Base-by-base conservation (phyloP, 208 protist species). In the Herpetomonas muscarum region DNA sequence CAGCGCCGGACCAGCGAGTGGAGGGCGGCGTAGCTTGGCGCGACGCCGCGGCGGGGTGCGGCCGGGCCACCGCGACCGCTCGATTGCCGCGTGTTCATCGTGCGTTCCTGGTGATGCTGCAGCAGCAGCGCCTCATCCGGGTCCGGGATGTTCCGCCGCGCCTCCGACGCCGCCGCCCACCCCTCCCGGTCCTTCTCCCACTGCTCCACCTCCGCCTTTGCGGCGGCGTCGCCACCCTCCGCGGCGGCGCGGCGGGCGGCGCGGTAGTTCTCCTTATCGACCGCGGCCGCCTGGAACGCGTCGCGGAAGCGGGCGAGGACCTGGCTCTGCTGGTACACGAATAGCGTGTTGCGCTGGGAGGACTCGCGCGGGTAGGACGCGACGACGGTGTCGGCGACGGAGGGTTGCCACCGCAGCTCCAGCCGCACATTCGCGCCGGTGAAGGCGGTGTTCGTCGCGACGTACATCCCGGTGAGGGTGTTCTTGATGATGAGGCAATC, bases 391-490 rank as follows among this genome's bases (percentile, higher is more conserved):
- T 91, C 76, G 4, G 66, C 61, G 3, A 64, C 28, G 47, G 70
- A 73, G 28, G 73, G 72, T 56, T 87, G 69, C 79, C 72, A 82
- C 50, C 82, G 67, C 22, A 91, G 64, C 45, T 42, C 67, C 26
- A 85, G 69, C 10, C 67, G 49, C 13, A 74, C 58, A 32, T 77
- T 52, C 26, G 67, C 58, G 50, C 76, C 71, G 3, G 64, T 59
- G 17, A 78, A 50, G 19, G 10, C 41, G 50, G 64, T 53, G 28
- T 70, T 36, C 7, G 84, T 87, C 30, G 64, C 67, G 5, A 84
- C 66, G 62, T 81, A 92, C 78, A 92, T 79, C 26, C 67, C 70
- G 12, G 80, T 92, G 19, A 85, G 51, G 10, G 56, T 63, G 62
- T 88, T 92, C 49, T 77, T 64, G 9, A 91, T 19, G 22, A 74